Evolutionary conservation across 108 stramenopile species (phyloP), one percentile per base, ranked within the genome.

Genomic region (Cyclotella sp.): DNA sequence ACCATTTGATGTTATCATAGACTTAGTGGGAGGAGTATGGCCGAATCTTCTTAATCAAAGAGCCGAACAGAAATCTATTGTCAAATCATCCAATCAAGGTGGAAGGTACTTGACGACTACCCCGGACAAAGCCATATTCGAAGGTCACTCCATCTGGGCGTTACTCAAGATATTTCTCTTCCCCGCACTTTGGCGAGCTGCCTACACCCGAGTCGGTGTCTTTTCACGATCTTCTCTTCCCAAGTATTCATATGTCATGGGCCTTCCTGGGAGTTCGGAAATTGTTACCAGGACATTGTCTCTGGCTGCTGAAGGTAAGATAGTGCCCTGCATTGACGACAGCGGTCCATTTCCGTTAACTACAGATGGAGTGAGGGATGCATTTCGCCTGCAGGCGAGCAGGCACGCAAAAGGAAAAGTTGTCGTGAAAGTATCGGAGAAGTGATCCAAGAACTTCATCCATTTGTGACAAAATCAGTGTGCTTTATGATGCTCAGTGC

Each of bases 1-100:
- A 11, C 86, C 81, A 69, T 93, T 93, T 69, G 92, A 93, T 67
- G 76, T 78, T 15, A 54, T 93, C 24, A 47, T 93, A 42, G 92
- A 93, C 77, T 73, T 90, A 9, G 86, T 87, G 4, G 82, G 87
- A 26, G 88, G 88, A 26, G 69, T 79, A 4, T 90, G 89, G 89
- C 78, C 77, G 24, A 67, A 59, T 11, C 66, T 89, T 21, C 30
- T 76, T 13, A 30, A 76, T 34, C 54, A 78, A 13, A 24, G 28
- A 51, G 4, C n/a, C 64, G 18, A 58, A 61, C 14, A 51, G 55
- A 1, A 49, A 21, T 63, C 71, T 9, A 88, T 88, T 65, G 86
- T 88, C 68, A 90, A 85, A 59, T 64, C 85, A 59, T 83, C 70
- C 9, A 74, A 53, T 18, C 16, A 73, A 63, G 88, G 82, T 43